phyloP scores from a whole-genome alignment of 1,284 basidiomycete species.

The Boletus holoroseus region DNA sequence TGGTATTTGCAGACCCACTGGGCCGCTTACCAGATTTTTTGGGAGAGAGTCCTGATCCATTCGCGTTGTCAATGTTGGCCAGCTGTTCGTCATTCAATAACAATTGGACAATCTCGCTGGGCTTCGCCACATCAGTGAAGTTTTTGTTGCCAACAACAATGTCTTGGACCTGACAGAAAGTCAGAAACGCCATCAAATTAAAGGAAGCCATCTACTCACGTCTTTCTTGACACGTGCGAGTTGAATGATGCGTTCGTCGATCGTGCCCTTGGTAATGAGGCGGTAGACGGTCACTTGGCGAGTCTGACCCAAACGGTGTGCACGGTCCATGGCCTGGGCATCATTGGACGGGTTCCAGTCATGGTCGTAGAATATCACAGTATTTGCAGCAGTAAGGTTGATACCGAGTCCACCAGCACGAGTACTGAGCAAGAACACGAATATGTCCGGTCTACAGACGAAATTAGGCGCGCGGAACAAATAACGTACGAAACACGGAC shows the following conservation, averaged over 20 bases:
- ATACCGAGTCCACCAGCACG: slow-evolving; percentile 97
- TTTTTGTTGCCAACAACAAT: slow-evolving; percentile 98
- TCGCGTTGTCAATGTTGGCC: slow-evolving; percentile 51
- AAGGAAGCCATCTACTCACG: slow-evolving; percentile 42
- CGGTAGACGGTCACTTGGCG: slow-evolving; percentile 99
- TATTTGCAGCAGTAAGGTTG: slow-evolving; percentile 97
- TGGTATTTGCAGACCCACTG: slow-evolving; percentile 26
- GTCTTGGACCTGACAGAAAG: slow-evolving; percentile 78
- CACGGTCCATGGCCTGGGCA: slow-evolving; percentile 99
- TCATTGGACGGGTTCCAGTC: slow-evolving; percentile 99
- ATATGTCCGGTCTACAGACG: slow-evolving; percentile 76
- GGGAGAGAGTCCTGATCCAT: slow-evolving; percentile 36
- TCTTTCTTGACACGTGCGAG: slow-evolving; percentile 94
- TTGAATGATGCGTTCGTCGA: slow-evolving; percentile 97
- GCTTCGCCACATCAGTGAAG: slow-evolving; percentile 87
- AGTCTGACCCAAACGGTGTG: slow-evolving; percentile 97
- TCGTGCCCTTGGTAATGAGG: slow-evolving; percentile 93
- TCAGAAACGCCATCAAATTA: background rate
- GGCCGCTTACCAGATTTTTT: slow-evolving; percentile 38
- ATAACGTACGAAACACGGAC: slow-evolving; percentile 41
- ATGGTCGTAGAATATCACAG: slow-evolving; percentile 97
- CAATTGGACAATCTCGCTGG: slow-evolving; percentile 95
- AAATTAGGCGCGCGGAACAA: slow-evolving; percentile 4
- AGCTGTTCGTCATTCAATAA: slow-evolving; percentile 92
- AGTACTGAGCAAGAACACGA: slow-evolving; percentile 94